These are phyloP conservation scores for Cyberlindnera saturnus DNA, from an alignment of 805 yeast species.

Conservation along the genomic window DNA sequence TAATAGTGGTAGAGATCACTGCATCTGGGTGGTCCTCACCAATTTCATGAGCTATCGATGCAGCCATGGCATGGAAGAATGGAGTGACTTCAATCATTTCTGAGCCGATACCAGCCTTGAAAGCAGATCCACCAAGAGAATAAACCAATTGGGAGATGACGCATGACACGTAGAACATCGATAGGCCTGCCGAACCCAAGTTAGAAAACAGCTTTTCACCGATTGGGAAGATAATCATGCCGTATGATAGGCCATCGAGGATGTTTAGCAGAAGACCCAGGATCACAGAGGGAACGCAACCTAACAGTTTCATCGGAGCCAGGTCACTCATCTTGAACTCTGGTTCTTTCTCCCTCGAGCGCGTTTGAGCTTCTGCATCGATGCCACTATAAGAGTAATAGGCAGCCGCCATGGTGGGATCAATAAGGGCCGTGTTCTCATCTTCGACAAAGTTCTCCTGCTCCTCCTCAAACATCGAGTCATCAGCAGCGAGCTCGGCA, in stretches of 20 bases:
- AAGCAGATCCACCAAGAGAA: conserved; percentile 87
- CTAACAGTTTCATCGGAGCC: conserved; percentile 10
- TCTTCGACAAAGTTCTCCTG: background rate
- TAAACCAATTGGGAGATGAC: conserved; percentile 84
- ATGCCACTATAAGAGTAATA: conserved; percentile 7
- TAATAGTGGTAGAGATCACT: conserved; percentile 78
- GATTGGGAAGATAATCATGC: conserved; percentile 95
- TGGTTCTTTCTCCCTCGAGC: background rate
- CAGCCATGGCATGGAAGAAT: conserved; percentile 93
- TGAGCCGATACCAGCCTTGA: conserved; percentile 88
- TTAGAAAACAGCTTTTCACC: conserved; percentile 71
- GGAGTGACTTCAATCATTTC: conserved; percentile 99
- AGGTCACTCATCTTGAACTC: conserved; percentile 11
- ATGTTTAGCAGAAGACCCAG: conserved; percentile 82
- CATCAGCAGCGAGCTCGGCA: conserved; percentile 53
- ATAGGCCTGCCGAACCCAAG: conserved; percentile 82
- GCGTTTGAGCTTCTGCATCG: conserved; percentile 6
- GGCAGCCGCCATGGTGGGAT: conserved; percentile 4
- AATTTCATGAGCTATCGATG: conserved; percentile 51
- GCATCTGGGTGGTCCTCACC: conserved; percentile 44
- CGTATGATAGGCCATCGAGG: conserved; percentile 90
- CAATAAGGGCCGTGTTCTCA: conserved; percentile 7
- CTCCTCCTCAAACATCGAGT: conserved; percentile 30
- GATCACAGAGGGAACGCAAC: conserved; percentile 67
- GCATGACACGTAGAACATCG: conserved; percentile 91